Evolutionary conservation across 306 rosid genomes (phyloP).

Genomic region (Casuarina cunninghamiana): DNA sequence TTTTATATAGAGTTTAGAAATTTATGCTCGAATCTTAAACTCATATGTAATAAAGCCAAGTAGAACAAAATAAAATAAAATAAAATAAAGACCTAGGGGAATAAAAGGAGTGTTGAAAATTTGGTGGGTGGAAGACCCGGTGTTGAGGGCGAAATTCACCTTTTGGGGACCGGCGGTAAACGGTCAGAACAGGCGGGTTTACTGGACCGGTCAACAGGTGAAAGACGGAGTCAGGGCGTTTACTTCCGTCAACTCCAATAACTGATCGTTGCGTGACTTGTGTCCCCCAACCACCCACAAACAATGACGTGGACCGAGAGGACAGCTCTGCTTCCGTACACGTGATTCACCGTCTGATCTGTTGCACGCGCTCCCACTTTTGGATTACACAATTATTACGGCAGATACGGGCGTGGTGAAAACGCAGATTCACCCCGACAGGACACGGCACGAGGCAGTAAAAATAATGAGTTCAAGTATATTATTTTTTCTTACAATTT

Average conservation of each 20-base stretch:
- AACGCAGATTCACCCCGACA: slow-evolving; percentile 20
- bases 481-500: no score
- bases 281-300: slow-evolving; percentile 45
- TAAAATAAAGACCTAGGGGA: no score
- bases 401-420: slow-evolving; percentile 61
- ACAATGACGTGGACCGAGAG: slow-evolving; percentile 1
- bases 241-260: slow-evolving; percentile 34
- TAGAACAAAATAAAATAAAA: no score
- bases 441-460: slow-evolving; percentile 7
- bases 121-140: not conserved
- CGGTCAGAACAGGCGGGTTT: not conserved
- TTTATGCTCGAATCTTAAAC: no score
- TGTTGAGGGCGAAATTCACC: no score
- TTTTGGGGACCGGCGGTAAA: not conserved
- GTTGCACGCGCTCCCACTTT: slow-evolving; percentile 40
- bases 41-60: no score
- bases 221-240: slow-evolving; percentile 30
- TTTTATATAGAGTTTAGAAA: no score
- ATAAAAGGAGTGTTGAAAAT: not conserved
- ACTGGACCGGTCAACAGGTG: not conserved
- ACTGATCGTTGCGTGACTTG: slow-evolving; percentile 27
- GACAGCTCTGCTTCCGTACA: not conserved
- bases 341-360: slow-evolving; percentile 4
- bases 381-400: slow-evolving; percentile 44
- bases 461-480: not conserved